Conservation (phyloP, 208 protist genomes). For the Endotrypanum monterogeii region DNA sequence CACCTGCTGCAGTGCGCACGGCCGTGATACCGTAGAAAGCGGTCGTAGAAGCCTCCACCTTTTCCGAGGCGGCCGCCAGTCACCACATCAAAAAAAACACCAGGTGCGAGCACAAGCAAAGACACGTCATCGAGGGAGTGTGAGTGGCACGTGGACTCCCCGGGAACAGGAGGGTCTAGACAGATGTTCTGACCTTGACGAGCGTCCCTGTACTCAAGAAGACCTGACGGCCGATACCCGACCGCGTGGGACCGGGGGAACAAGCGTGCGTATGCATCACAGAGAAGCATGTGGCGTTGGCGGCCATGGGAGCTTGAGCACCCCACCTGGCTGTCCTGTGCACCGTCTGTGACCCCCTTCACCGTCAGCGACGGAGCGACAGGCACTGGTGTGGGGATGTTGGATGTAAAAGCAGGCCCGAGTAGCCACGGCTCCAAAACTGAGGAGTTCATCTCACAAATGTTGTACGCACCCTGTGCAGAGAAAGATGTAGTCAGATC, state of each 20-base stretch:
- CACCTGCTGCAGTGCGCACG: not conserved
- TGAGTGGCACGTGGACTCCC: not conserved
- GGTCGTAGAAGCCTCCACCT: constrained; percentile 89
- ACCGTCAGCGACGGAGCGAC: not conserved
- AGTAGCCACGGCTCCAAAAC: constrained; percentile 33
- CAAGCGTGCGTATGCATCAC: constrained; percentile 24
- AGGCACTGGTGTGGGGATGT: not conserved
- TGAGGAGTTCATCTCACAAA: constrained; percentile 44
- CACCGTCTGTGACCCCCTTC: not conserved
- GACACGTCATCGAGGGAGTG: constrained; percentile 17
- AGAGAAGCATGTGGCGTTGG: constrained; percentile 21
- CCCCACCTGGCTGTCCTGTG: not conserved
- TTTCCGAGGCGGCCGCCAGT: constrained; percentile 68
- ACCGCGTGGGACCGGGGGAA: constrained; percentile 17
- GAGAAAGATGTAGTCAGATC: constrained; percentile 53
- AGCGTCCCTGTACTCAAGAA: constrained; percentile 19
- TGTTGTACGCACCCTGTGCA: constrained; percentile 36
- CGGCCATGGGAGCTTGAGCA: not conserved
- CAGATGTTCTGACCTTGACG: not conserved
- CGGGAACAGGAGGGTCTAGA: not conserved
- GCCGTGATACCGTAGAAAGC: constrained; percentile 58
- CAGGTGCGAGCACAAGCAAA: constrained; percentile 67
- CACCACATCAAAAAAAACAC: constrained; percentile 62
- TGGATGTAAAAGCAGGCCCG: not conserved
- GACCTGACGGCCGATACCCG: constrained; percentile 23